Base-by-base conservation (phyloP, 176 grass and related monocot species). In the Musa acuminata region DNA sequence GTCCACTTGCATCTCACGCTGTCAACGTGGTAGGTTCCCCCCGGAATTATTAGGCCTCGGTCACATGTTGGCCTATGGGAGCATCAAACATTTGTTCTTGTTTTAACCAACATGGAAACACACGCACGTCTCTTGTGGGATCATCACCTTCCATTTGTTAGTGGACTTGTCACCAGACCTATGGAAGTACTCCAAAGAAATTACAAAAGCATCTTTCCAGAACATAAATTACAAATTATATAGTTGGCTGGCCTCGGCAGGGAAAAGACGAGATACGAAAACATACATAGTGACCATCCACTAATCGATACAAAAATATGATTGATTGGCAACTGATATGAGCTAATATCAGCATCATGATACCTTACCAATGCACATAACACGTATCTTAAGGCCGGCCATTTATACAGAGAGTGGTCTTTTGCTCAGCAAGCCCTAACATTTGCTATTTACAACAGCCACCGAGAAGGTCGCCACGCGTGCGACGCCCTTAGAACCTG, bases 401-500 rank as follows among this genome's bases (percentile, higher is more conserved):
- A n/a, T n/a, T n/a, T n/a, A n/a, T n/a, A n/a, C n/a, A n/a, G n/a
- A n/a, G n/a, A n/a, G n/a, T n/a, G n/a, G n/a, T n/a, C n/a, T 5
- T 35, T 35, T 35, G 29, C 29, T 35, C 29, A 35, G 29, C 29
- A 16, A 58, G 4, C 16, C 14, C 55, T 58, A 59, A 59, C 57
- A 9, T 59, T 59, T 59, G 16, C 4, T 26, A 65, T 65, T 65
- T 26, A 65, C 62, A 65, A 64, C n/a, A 64, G n/a, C 8, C n/a
- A 63, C 19, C 21, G 21, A 63, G 8, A 63, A 25, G 20, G 0
- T 20, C 19, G 23, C 8, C 64, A 16, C 77, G 53, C 17, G 65
- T 58, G 77, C 64, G 26, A 49, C 16, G 35, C 6, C 78, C 8
- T 83, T 90, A 91, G 65, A 91, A 88, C 55, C 85, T 87, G 12